Base-by-base conservation (phyloP, 1,284 basidiomycete genomes). In the Dichomitus squalens region DNA sequence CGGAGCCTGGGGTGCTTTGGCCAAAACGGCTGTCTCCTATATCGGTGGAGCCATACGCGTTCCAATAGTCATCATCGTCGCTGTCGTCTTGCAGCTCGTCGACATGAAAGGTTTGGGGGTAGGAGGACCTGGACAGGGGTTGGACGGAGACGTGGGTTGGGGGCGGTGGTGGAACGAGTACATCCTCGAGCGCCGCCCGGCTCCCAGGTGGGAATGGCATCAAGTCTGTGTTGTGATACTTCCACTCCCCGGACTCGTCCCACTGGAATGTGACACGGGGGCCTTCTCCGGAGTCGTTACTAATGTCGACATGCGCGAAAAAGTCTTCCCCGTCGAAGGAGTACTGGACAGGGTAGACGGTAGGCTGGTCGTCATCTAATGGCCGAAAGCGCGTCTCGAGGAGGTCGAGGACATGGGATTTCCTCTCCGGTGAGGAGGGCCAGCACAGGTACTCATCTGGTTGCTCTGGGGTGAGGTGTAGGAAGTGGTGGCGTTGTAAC, bases 181-280 rank as follows among this genome's bases (percentile, higher is more conserved):
- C 61, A 16, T 78, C 74, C 14, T 76, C 69, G 27, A 84, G 73
- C 7, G 77, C 74, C 8, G 76, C 60, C 54, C 72, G 72, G n/a
- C 79, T 74, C 51, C 74, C 66, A n/a, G 76, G 64, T 21, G 89
- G 89, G 67, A 90, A 89, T n/a, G 88, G 88, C 85, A 90, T 88
- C 62, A 82, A 68, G 49, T 79, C 76, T 23, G 81, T 73, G 70
- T 90, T 86, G 69, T 89, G 87, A 65, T 87, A 92, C 66, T 77
- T 84, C 90, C 89, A 92, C 38, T 74, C 75, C 35, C 74, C 75
- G 16, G 59, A 46, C 4, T 73, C 67, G 65, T 88, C 82, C 86
- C 86, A 89, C 41, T 82, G 80, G 69, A 92, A 89, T 58, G 90
- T 74, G 44, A 91, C 75, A 59, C 87, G 79, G 57, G 87, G 73